These are phyloP conservation scores for Trichoderma hamatum DNA, from an alignment of 2,329 filamentous ascomycete species.

Conservation along the genomic window DNA sequence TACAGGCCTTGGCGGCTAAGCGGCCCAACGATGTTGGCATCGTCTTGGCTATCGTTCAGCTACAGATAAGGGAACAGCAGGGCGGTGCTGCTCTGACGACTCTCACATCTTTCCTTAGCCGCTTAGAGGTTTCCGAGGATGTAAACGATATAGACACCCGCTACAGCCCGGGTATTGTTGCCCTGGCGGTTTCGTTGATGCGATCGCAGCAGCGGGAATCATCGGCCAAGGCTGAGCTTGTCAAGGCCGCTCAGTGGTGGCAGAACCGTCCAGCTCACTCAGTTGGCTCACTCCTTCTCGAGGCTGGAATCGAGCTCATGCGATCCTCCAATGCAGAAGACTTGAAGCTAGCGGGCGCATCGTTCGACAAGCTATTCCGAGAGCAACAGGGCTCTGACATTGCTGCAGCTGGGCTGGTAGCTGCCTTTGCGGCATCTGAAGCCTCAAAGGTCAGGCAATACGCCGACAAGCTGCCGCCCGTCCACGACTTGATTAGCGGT, in stretches of 20 bases:
- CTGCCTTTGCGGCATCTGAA: constrained; percentile 70
- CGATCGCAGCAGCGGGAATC: constrained; percentile 71
- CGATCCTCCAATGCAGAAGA: constrained; percentile 72
- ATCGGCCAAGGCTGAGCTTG: constrained; percentile 72
- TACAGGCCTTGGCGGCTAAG: constrained; percentile 70
- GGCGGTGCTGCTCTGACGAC: constrained; percentile 72
- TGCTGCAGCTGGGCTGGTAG: constrained; percentile 81
- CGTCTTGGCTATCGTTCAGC: constrained; percentile 76
- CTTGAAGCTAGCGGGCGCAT: constrained; percentile 69
- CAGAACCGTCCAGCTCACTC: constrained; percentile 54
- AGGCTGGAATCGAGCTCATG: constrained; percentile 81
- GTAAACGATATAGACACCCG: constrained; percentile 68
- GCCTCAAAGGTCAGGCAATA: constrained; percentile 59
- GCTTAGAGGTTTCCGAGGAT: constrained; percentile 64
- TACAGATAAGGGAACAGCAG: constrained; percentile 75
- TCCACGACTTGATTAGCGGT: constrained; percentile 62
- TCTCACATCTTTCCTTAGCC: constrained; percentile 74
- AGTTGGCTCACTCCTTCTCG: constrained; percentile 70
- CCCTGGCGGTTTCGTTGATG: constrained; percentile 78
- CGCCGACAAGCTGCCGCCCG: constrained; percentile 60
- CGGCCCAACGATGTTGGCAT: constrained; percentile 81
- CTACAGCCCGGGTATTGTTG: constrained; percentile 83
- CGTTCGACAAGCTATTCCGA: constrained; percentile 73
- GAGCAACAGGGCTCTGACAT: constrained; percentile 68
- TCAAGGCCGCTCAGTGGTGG: constrained; percentile 83